Base-by-base conservation (phyloP, 805 yeast species). In the Wickerhamiella allomyrinae region DNA sequence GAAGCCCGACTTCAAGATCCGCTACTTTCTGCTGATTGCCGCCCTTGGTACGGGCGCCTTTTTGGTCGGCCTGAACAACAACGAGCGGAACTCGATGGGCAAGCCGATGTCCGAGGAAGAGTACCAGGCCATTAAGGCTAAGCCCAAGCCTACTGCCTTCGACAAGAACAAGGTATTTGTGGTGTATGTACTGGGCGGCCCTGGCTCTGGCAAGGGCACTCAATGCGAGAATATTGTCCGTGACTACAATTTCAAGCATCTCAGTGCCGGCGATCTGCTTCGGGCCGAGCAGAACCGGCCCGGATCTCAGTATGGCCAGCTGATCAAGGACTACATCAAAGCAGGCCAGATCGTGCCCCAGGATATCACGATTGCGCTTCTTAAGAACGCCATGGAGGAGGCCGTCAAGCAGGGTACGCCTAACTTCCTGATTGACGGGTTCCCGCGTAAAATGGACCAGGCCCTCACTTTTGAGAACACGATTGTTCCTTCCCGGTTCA, bases 371-470 rank as follows among this genome's bases (percentile, higher is more conserved):
- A 70, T 89, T 52, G 89, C 84, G 1, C 66, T 89, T 44, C 70
- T 89, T 55, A 73, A 79, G 54, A 77, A 80, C 48, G 94, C 95
- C 8, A 86, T 89, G 63, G 54, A 64, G 31, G 78, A 71, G 25
- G 47, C 44, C 14, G 46, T 52, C 39, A 55, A 67, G n/a, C 79
- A 81, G 13, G 67, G 69, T 9, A 69, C 68, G 41, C 22, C 34
- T 22, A 75, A 75, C 51, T 89, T 87, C 60, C 66, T 89, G 54
- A 77, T 89, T 41, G 98, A 89, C 60, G 98, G 98, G 0, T 89
- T 91, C 72, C 98, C 98, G 39, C 74, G 97, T 59, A 85, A 87
- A 60, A 89, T 91, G 96, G 97, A 91, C 63, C 98, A 89, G 67
- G 97, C 97, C 0, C 46, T 80, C 33, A 81, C 89, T n/a, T 89